Evolutionary conservation across 345 rosid species (phyloP).

Genomic region (Streptanthus diversifolius): DNA sequence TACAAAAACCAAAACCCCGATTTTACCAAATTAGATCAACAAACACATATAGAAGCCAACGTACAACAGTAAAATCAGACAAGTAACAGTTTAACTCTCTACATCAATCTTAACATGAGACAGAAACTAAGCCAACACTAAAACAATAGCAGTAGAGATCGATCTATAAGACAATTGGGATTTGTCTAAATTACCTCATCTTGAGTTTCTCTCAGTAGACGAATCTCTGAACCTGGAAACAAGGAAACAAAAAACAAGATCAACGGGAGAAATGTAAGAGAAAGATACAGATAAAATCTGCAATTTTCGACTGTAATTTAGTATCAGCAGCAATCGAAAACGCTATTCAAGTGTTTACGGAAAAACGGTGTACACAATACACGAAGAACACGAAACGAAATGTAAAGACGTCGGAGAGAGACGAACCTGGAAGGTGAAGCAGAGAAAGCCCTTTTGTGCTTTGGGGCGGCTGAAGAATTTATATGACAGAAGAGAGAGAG

Average conservation of each 20-base stretch:
- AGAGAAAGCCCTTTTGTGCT: slow-evolving; percentile 10
- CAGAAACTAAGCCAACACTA: not conserved
- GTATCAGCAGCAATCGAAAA: not conserved
- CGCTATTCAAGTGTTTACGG: not conserved
- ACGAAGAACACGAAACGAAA: not conserved
- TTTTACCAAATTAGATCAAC: slow-evolving; percentile 2
- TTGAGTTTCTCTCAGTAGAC: slow-evolving; percentile 6
- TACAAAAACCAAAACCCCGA: not conserved
- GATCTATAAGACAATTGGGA: not conserved
- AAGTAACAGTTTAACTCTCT: not conserved
- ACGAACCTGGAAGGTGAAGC: slow-evolving; percentile 29
- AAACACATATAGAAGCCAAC: not conserved
- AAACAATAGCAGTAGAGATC: not conserved
- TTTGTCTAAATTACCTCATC: slow-evolving; percentile 19
- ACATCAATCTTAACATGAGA: not conserved
- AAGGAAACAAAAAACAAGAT: not conserved
- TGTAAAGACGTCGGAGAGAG: not conserved
- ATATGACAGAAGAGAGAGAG: not conserved
- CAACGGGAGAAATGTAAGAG: not conserved
- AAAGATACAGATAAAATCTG: not conserved
- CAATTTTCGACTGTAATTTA: not conserved
- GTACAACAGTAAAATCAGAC: not conserved
- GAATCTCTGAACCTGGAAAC: slow-evolving; percentile 12
- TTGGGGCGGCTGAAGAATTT: slow-evolving; percentile 22
- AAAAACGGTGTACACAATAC: not conserved